phyloP scores from a whole-genome alignment of 176 grass and related monocot species.

The Microstegium vimineum region DNA sequence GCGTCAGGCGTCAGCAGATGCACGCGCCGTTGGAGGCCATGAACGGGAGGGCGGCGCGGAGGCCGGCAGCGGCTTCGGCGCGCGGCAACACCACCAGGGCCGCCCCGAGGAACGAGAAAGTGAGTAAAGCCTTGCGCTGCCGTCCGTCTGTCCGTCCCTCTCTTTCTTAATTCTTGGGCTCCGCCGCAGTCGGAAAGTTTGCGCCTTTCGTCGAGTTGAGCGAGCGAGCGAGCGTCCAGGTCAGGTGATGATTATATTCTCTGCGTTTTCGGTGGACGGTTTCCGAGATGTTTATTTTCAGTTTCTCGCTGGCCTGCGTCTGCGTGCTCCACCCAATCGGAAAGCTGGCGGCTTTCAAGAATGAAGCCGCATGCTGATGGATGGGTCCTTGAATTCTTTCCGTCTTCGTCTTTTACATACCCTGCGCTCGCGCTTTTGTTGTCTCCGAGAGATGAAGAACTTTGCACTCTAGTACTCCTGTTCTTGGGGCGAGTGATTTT shows the following conservation, averaged over 20 bases:
- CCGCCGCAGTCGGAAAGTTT: slow-evolving; percentile 29
- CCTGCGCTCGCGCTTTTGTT: slow-evolving; percentile 20
- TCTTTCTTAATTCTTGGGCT: neutral
- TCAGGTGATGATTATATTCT: slow-evolving; percentile 24
- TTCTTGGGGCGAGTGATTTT: neutral
- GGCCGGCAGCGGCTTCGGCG: slow-evolving; percentile 17
- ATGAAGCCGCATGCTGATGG: neutral
- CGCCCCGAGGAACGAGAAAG: slow-evolving; percentile 59
- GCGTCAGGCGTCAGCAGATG: neutral
- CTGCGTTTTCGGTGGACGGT: slow-evolving; percentile 11
- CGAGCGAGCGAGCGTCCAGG: too few species aligned
- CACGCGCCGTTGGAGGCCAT: slow-evolving; percentile 28
- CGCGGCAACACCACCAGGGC: slow-evolving; percentile 33
- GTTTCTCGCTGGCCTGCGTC: neutral
- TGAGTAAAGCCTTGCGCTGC: slow-evolving; percentile 41
- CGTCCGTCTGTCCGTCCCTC: neutral
- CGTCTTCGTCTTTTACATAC: neutral
- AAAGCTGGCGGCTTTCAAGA: slow-evolving; percentile 35
- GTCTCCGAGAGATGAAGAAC: neutral
- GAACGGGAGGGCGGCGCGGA: slow-evolving; percentile 21
- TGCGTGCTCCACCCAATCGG: slow-evolving; percentile 14
- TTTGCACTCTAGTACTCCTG: neutral
- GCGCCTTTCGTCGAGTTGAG: slow-evolving; percentile 49
- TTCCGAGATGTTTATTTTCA: slow-evolving; percentile 4
- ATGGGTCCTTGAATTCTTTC: slow-evolving; percentile 21